Evolutionary conservation across 257 asterid genomes (phyloP), one percentile per base, ranked within the genome.

Genomic region (Cinchona pubescens): DNA sequence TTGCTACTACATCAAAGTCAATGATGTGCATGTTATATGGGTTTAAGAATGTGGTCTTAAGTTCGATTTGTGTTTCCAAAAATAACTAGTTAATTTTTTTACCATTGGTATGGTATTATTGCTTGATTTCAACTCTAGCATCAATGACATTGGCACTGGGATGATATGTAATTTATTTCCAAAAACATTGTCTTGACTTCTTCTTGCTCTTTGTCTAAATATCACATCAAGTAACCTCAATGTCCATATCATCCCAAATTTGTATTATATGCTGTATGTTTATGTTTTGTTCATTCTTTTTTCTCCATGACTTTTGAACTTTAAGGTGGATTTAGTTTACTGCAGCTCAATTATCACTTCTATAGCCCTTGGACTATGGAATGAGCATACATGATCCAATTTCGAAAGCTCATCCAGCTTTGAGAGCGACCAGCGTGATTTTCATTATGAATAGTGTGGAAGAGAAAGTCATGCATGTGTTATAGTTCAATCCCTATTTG

Each of bases 391-490:
- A 91, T 45, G 90, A 90, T 84, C 91, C 96, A 81, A 87, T 83
- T 79, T 83, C 0, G 85, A 82, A 76, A 71, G 63, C 18, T 75
- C 84, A 79, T 35, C 74, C 10, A 76, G 75, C n/a, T 87, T 80
- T 63, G 89, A 84, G 58, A 87, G 80, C 27, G 80, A 72, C 45
- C 87, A 79, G 56, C 62, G 70, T 30, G 83, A 82, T 66, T 79
- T 78, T 32, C 88, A n/a, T n/a, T n/a, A n/a, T n/a, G n/a, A n/a
- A n/a, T n/a, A 92, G 74, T 94, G 99, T 76, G 99, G 99, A 76
- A 89, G 99, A 87, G 99, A 92, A 81, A 91, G 99, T 79, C 98
- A 95, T 83, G 99, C 99, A 67, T 94, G 96, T 73, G 84, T 88
- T 78, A 92, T 92, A 58, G 99, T 95, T 72, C 96, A 84, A 83